Base-by-base conservation (phyloP, 306 rosid genomes). In the Cercis canadensis region DNA sequence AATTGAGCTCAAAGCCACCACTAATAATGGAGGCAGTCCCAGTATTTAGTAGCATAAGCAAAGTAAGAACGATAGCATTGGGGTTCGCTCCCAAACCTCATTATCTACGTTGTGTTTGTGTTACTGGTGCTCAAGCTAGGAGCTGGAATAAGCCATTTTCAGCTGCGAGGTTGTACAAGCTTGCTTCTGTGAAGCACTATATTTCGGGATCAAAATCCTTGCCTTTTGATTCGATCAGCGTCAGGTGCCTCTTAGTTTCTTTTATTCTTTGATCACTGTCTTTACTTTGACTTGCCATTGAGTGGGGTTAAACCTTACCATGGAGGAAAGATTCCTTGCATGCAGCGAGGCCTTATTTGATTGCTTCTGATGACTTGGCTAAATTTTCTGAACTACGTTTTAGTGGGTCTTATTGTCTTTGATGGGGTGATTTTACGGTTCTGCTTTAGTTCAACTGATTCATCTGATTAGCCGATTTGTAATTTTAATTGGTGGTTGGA, bases 201-300 rank as follows among this genome's bases (percentile, higher is more conserved):
- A 16, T 8, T 13, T 13, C 31, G 11, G 55, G 8, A 15, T 32
- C 53, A 40, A 21, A n/a, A 8, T 34, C 43, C 10, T 57, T 4
- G 51, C 44, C 54, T 17, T 57, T 11, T 44, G 56, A 46, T 2
- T 18, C 37, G 3, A 57, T 67, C 39, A 24, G 1, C 29, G 8
- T 46, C 58, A 70, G 87, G 82, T 83, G 52, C 33, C 21, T 56
- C 32, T 19, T 10, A 12, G 12, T n/a, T 54, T 60, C n/a, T 31
- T 62, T 34, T 4, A 46, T 32, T 76, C 7, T 19, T 16, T 0
- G 31, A 13, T 37, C n/a, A 33, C 11, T 7, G 6, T 53, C 8
- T 1, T 16, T 8, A 15, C 21, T 51, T 51, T 16, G 9, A 37
- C 43, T 7, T 6, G 43, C 43, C 43, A 37, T 3, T 37, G 9